Evolutionary conservation across 225 moss, liverwort and hornwort species (phyloP).

Genomic region (Neckera pumila): DNA sequence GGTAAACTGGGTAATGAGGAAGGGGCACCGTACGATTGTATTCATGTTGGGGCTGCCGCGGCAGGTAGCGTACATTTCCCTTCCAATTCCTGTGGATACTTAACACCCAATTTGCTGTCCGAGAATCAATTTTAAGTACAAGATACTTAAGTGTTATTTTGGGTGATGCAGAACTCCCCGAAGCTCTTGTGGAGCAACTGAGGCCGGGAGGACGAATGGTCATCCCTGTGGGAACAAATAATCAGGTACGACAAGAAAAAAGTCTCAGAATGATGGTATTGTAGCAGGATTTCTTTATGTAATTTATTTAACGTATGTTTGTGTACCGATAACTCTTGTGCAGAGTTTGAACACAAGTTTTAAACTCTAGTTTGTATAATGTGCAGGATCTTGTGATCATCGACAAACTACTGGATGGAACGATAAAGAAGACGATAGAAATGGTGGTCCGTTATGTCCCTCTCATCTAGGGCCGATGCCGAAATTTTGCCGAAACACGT

Average conservation of each 20-base stretch:
- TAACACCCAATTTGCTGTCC: neutral
- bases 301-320: neutral
- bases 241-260: slow-evolving; percentile 29
- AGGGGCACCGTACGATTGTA: slow-evolving; percentile 78
- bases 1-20: slow-evolving; percentile 71
- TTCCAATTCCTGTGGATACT: neutral
- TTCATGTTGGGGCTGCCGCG: slow-evolving; percentile 92
- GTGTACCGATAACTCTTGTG: neutral
- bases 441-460: slow-evolving; percentile 92
- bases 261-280: neutral
- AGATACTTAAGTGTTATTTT: neutral
- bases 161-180: slow-evolving; percentile 41
- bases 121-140: neutral
- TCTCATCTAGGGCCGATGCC: slow-evolving; percentile 30
- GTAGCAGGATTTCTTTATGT: no score
- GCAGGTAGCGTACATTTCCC: slow-evolving; percentile 19
- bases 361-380: neutral
- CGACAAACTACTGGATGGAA: slow-evolving; percentile 72
- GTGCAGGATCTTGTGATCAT: slow-evolving; percentile 73
- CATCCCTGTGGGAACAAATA: slow-evolving; percentile 64
- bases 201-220: slow-evolving; percentile 93
- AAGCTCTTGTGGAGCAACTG: slow-evolving; percentile 75
- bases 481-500: slow-evolving; percentile 13
- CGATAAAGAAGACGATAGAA: slow-evolving; percentile 49
- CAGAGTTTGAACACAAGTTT: neutral